Conservation (phyloP, 2,329 filamentous ascomycete species). For the Colletotrichum shisoi region DNA sequence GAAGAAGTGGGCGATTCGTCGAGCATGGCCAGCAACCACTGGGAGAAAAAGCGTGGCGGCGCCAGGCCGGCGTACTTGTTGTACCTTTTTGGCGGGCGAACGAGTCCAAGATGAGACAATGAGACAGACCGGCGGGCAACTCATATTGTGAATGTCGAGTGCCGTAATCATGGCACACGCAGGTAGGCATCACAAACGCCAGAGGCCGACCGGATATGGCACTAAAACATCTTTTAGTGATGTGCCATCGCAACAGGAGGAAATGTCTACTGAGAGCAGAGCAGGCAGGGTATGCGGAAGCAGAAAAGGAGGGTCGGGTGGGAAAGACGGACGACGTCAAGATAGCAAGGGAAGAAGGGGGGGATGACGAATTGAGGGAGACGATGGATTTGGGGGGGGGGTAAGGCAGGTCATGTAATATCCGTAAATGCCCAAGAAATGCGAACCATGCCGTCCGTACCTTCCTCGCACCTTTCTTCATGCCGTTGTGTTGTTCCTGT, state of each 20-base stretch:
- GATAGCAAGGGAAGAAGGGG: slow-evolving; percentile 11
- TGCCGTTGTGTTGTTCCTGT: not conserved
- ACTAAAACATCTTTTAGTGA: not conserved
- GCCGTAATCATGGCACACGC: too few species aligned
- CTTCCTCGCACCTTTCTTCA: slow-evolving; percentile 9
- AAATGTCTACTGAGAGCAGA: not conserved
- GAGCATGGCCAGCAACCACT: slow-evolving; percentile 25
- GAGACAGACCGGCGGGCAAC: not conserved
- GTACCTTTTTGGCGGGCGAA: not conserved
- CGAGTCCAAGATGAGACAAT: not conserved
- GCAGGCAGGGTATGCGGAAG: not conserved
- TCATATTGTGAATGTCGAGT: not conserved
- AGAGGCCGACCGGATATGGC: too few species aligned
- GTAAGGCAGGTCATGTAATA: slow-evolving; percentile 5
- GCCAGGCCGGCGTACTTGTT: not conserved
- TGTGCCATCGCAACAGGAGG: not conserved
- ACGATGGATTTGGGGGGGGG: not conserved
- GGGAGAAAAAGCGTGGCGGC: not conserved
- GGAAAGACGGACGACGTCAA: slow-evolving; percentile 5
- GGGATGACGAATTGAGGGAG: slow-evolving; percentile 3
- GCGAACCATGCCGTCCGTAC: not conserved
- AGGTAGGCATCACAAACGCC: too few species aligned
- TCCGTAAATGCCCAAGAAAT: not conserved
- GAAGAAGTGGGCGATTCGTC: slow-evolving; percentile 35
- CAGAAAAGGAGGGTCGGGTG: not conserved